Conservation (phyloP, 108 stramenopile species). For the Cyclotella cryptica region DNA sequence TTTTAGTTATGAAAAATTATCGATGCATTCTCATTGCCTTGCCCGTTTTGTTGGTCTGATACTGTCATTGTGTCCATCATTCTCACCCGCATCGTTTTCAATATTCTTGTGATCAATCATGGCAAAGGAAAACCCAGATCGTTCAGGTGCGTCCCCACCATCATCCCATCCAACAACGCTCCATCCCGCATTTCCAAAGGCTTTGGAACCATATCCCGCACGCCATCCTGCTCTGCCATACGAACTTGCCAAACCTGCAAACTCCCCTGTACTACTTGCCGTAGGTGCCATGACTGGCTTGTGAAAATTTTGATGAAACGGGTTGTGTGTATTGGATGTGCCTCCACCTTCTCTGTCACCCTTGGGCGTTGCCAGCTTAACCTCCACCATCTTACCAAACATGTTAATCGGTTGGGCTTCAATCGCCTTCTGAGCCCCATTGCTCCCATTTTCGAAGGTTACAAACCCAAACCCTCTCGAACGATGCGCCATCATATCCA, state of each 20-base stretch:
- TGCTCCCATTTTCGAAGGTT: conserved; percentile 82
- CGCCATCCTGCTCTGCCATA: conserved; percentile 88
- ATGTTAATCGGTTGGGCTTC: conserved; percentile 81
- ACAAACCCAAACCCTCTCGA: conserved; percentile 94
- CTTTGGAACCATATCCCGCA: conserved; percentile 85
- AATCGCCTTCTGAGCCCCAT: conserved; percentile 79
- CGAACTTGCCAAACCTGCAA: conserved; percentile 82
- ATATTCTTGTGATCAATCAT: conserved; percentile 44
- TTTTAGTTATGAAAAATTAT: neutral
- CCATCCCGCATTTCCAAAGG: conserved; percentile 88
- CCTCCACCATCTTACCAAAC: conserved; percentile 81
- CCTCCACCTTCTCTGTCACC: conserved; percentile 68
- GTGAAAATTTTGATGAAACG: conserved; percentile 42
- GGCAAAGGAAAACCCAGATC: conserved; percentile 81
- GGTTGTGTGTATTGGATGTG: conserved; percentile 21
- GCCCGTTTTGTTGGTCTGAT: conserved; percentile 33
- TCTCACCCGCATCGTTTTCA: conserved; percentile 4
- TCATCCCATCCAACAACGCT: conserved; percentile 87
- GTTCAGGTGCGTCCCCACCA: conserved; percentile 65
- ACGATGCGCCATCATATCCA: conserved; percentile 77
- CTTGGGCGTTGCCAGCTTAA: conserved; percentile 89
- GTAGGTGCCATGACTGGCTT: conserved; percentile 69
- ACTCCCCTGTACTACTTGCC: conserved; percentile 64
- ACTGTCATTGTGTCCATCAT: conserved; percentile 14
- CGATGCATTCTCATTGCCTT: conserved; percentile 23